Evolutionary conservation across 2,329 filamentous ascomycete genomes (phyloP).

Genomic region (Bretziella fagacearum): DNA sequence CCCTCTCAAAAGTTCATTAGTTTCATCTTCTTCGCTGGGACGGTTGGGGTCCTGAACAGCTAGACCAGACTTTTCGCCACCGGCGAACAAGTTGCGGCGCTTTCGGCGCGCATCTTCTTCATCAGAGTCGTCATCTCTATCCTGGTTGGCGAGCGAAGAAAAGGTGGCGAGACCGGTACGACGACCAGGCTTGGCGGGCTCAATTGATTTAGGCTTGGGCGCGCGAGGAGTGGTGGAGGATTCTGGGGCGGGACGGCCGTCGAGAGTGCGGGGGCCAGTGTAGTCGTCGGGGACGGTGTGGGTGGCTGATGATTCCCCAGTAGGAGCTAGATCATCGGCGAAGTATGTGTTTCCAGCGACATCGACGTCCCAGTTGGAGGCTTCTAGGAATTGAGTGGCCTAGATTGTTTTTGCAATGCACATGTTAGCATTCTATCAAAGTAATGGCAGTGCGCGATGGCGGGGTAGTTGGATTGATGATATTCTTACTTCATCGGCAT

Average conservation of each 20-base stretch:
- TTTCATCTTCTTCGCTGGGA: slow-evolving; percentile 24
- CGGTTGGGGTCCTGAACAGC: slow-evolving; percentile 44
- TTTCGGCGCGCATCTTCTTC: slow-evolving; percentile 40
- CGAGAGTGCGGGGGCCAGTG: slow-evolving; percentile 44
- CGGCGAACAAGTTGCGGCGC: slow-evolving; percentile 57
- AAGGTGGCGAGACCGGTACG: slow-evolving; percentile 45
- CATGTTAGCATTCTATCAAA: neutral
- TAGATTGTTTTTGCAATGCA: slow-evolving; percentile 21
- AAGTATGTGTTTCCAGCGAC: slow-evolving; percentile 47
- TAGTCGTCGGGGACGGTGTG: slow-evolving; percentile 27
- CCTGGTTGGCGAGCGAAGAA: slow-evolving; percentile 33
- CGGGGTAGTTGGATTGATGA: neutral
- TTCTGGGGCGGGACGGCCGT: slow-evolving; percentile 41
- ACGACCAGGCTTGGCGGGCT: slow-evolving; percentile 26
- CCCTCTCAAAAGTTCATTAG: slow-evolving; percentile 38
- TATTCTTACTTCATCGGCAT: neutral
- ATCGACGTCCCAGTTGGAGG: slow-evolving; percentile 49
- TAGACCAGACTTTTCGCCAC: slow-evolving; percentile 66
- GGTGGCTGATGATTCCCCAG: slow-evolving; percentile 8
- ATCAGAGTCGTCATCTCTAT: slow-evolving; percentile 38
- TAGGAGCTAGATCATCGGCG: slow-evolving; percentile 28
- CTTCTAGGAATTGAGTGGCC: slow-evolving; percentile 50
- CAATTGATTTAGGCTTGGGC: neutral
- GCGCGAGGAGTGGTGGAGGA: slow-evolving; percentile 20
- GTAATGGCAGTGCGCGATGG: neutral